phyloP scores from a whole-genome alignment of 768 basidiomycete genomes.

The Punctularia strigosozonata region DNA sequence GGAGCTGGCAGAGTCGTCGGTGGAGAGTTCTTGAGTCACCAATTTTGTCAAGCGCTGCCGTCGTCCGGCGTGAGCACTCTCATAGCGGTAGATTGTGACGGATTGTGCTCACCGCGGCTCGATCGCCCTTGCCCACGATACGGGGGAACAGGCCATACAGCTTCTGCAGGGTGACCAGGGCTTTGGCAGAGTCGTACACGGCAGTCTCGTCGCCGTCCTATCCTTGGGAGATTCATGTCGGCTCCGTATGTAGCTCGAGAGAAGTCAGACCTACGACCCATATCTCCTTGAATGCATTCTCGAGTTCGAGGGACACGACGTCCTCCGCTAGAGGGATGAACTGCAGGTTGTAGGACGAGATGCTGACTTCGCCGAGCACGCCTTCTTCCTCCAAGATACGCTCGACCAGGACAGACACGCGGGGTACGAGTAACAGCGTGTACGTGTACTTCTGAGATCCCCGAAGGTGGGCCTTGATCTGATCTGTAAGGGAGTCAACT shows the following conservation, averaged over 20 bases:
- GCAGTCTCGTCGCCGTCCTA: slow-evolving; percentile 92
- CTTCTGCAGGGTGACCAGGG: slow-evolving; percentile 71
- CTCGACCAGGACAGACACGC: slow-evolving; percentile 75
- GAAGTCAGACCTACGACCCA: slow-evolving; percentile 60
- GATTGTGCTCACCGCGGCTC: slow-evolving; percentile 43
- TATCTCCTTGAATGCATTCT: slow-evolving; percentile 76
- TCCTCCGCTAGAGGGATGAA: slow-evolving; percentile 93
- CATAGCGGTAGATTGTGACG: too few species aligned
- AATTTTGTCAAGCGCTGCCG: slow-evolving; percentile 75
- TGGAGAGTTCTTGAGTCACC: slow-evolving; percentile 47
- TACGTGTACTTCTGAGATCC: slow-evolving; percentile 72
- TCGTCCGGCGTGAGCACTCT: too few species aligned
- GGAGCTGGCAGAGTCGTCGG: slow-evolving; percentile 6
- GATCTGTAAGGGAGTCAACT: slow-evolving; percentile 46
- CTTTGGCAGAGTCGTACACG: slow-evolving; percentile 82
- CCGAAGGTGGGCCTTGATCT: slow-evolving; percentile 73
- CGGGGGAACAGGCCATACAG: slow-evolving; percentile 86
- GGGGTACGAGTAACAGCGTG: slow-evolving; percentile 79
- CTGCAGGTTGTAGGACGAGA: slow-evolving; percentile 82
- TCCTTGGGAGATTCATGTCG: slow-evolving; percentile 3
- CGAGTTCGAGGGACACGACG: slow-evolving; percentile 81
- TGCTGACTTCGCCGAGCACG: slow-evolving; percentile 88
- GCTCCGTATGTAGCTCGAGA: background rate
- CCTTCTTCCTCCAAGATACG: slow-evolving; percentile 91
- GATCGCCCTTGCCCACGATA: slow-evolving; percentile 88